Percentiles rank a stretch among this genome's conserved stretches.
Evolutionary conservation across 257 asterid species (phyloP).

Genomic region (Nicotiana tabacum): DNA sequence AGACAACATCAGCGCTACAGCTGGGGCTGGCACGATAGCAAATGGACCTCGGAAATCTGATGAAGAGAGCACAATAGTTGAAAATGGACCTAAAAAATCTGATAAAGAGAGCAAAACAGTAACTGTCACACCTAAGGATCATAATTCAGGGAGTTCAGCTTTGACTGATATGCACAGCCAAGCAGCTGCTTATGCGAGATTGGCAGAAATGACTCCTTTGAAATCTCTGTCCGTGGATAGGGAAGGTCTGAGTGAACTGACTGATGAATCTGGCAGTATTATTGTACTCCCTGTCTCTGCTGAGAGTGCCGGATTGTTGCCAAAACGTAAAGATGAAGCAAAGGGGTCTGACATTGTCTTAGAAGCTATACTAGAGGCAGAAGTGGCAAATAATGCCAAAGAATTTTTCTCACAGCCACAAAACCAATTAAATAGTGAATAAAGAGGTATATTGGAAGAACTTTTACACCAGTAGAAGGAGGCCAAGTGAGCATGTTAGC

Average conservation of each 20-base stretch:
- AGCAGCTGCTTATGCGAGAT: constrained; percentile 56
- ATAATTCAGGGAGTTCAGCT: constrained; percentile 25
- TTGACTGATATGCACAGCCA: constrained; percentile 53
- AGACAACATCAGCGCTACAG: constrained; percentile 45
- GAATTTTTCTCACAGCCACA: constrained; percentile 51
- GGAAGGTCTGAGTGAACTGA: constrained; percentile 61
- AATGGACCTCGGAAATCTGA: constrained; percentile 9
- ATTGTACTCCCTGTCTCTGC: constrained; percentile 85
- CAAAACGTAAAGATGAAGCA: constrained; percentile 46
- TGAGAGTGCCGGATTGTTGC: constrained; percentile 73
- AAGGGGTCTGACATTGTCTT: constrained; percentile 74
- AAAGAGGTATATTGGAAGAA: constrained; percentile 12
- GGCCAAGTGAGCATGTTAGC: not conserved
- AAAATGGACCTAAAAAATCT: constrained; percentile 31
- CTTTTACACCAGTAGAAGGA: not conserved
- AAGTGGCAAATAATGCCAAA: constrained; percentile 78
- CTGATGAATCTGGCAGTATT: constrained; percentile 74
- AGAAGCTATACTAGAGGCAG: constrained; percentile 84
- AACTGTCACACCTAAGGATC: constrained; percentile 41
- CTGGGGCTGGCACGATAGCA: constrained; percentile 1
- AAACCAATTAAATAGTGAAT: constrained; percentile 35
- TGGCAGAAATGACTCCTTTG: constrained; percentile 47
- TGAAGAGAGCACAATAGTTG: constrained; percentile 26
- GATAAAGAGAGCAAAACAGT: constrained; percentile 28
- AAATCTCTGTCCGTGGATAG: constrained; percentile 28